Base-by-base conservation (phyloP, 345 rosid genomes). In the Bruguiera parviflora region DNA sequence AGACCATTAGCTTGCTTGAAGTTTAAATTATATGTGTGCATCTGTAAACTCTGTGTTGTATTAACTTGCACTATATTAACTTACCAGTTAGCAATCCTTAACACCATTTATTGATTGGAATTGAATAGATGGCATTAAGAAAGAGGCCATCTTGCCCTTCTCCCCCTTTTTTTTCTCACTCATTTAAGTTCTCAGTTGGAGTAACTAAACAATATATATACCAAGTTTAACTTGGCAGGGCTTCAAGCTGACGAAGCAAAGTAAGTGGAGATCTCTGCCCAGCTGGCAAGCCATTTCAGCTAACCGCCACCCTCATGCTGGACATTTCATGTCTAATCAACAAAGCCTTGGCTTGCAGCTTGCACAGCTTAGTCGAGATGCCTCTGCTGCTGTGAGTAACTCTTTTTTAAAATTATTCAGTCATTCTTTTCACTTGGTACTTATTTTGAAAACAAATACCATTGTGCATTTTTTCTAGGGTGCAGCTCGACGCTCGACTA, bases 351-450 rank as follows among this genome's bases (percentile, higher is more conserved):
- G 73, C 28, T 37, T 70, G 27, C 55, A 63, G 53, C 73, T 70
- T 52, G 73, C 73, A 52, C 73, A 70, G 33, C 73, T 70, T 58
- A 55, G 73, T 49, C 61, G 73, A 35, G 73, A 70, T 35, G 73
- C 73, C 55, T 70, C 73, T 5, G 73, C 73, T 68, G 99, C 99
- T 68, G 98, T 96, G 77, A 89, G 92, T 84, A 53, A 53, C 52
- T 32, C 43, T 46, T n/a, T 0, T 37, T 64, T 43, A 33, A 39
- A 25, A 43, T 31, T 46, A 39, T 55, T 24, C 46, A 53, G 46
- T 53, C 52, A 32, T 18, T 67, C 32, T 73, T 29, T 25, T 43
- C 31, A 43, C 11, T 47, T 18, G 19, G 39, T 16, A 58, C 22
- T 47, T 47, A 63, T 13, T 55, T 64, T 21, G 11, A 22, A 56